Base-by-base conservation (phyloP, 495 filamentous ascomycete genomes). In the Chaetomium tenue region DNA sequence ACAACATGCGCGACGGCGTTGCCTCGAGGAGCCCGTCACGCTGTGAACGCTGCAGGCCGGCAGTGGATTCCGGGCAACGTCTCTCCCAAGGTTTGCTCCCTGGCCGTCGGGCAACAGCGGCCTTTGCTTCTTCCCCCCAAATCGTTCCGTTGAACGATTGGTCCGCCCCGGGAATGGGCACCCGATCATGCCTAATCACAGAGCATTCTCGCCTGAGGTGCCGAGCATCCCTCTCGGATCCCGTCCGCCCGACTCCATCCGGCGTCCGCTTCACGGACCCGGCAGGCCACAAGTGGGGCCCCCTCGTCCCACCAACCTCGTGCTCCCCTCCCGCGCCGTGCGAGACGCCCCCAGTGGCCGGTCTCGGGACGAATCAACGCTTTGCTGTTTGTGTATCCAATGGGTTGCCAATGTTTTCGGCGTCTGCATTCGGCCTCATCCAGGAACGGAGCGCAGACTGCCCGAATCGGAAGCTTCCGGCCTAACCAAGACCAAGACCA, bases 321-420 rank as follows among this genome's bases (percentile, higher is more conserved):
- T 63, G 60, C 47, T 28, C 44, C 57, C 13, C 28, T 39, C 7
- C 16, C 25, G 58, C 50, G 39, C 57, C 56, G 61, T 57, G 58
- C 53, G 3, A 65, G 23, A 56, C 56, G 23, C 30, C 20, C 6
- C 55, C 51, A 56, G 60, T 61, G 40, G 22, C 30, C 37, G 13
- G 50, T 18, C 37, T 44, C 51, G 16, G 56, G 23, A 26, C 33
- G 18, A 55, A 25, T 37, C 54, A 26, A 56, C 23, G 11, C 5
- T 12, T 12, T 37, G 6, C 1, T 37, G 33, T 40, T 39, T 54
- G 39, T 58, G 60, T 57, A 30, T 20, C 64, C 59, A 55, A 50
- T 23, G 3, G 18, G 23, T n/a, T 18, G 46, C 54, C 58, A 51
- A 58, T 61, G 60, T 66, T 40, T 40, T 47, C 23, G 59, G 47